These are phyloP conservation scores for Fusarium musae DNA, from an alignment of 2,329 filamentous ascomycete species.

Conservation along the genomic window DNA sequence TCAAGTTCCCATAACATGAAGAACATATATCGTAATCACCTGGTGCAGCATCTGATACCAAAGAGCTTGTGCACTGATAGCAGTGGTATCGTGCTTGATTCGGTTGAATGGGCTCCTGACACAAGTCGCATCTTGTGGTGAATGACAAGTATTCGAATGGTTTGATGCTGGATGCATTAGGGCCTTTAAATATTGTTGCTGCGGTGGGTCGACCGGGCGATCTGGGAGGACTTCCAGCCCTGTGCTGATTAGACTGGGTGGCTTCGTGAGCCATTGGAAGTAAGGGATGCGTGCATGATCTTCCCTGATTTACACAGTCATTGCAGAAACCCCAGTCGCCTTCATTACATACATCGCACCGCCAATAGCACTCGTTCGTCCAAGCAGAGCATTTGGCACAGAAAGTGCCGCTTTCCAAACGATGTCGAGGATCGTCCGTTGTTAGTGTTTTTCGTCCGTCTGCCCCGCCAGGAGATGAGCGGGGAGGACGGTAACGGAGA, in stretches of 20 bases:
- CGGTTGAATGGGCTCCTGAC: constrained; percentile 76
- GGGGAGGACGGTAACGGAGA: constrained; percentile 66
- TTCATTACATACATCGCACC: constrained; percentile 86
- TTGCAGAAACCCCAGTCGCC: constrained; percentile 97
- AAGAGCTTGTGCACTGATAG: constrained; percentile 71
- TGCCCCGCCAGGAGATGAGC: constrained; percentile 60
- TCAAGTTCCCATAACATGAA: constrained; percentile 78
- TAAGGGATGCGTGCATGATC: constrained; percentile 83
- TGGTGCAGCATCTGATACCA: constrained; percentile 57
- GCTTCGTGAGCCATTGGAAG: constrained; percentile 76
- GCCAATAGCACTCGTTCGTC: constrained; percentile 89
- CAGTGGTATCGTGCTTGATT: constrained; percentile 82
- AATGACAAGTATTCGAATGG: constrained; percentile 77
- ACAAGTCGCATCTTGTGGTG: constrained; percentile 82
- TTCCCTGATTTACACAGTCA: constrained; percentile 83
- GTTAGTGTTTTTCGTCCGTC: constrained; percentile 69
- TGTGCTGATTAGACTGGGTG: constrained; percentile 46
- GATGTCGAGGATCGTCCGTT: constrained; percentile 72
- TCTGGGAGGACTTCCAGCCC: constrained; percentile 53
- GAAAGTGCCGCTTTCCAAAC: constrained; percentile 84
- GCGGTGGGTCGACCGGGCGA: constrained; percentile 59
- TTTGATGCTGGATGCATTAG: constrained; percentile 58
- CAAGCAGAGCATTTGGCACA: constrained; percentile 79
- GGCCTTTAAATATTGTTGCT: constrained; percentile 60
- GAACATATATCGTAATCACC: constrained; percentile 92